A percentile compares a stretch with the other conserved stretches of the same genome.
phyloP scores from a whole-genome alignment of 2,329 filamentous ascomycete species.

The Verruconis gallopava region DNA sequence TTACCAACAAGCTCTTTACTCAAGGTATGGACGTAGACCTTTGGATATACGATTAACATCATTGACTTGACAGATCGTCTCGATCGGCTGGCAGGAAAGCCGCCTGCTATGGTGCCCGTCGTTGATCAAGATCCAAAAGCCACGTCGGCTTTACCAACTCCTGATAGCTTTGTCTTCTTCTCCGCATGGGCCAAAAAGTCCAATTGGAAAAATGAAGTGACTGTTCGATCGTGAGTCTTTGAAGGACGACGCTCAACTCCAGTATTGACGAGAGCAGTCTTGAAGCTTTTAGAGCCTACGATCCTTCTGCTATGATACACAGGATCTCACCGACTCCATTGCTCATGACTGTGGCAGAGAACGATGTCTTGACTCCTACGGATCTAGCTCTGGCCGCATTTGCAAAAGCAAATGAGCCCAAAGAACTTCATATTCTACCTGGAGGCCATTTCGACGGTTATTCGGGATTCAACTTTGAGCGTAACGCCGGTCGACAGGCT shows the following conservation, averaged over 20 bases:
- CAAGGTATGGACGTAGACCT: no score
- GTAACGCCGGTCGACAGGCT: constrained; percentile 20
- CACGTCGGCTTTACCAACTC: constrained; percentile 21
- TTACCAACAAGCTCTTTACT: no score
- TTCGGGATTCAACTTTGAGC: constrained; percentile 17
- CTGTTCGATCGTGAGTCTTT: constrained; percentile 18
- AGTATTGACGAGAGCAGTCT: no score
- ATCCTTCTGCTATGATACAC: constrained; percentile 21
- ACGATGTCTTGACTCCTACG: constrained; percentile 23
- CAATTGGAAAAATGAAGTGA: constrained; percentile 28
- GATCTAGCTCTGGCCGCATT: constrained; percentile 26
- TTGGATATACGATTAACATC: no score
- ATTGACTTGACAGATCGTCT: constrained; percentile 22
- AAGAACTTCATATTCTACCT: constrained; percentile 24
- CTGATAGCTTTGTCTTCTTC: constrained; percentile 25
- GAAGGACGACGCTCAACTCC: neutral
- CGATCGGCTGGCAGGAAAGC: constrained; percentile 21
- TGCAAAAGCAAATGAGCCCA: constrained; percentile 26
- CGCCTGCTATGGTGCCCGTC: constrained; percentile 20
- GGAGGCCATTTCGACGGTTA: constrained; percentile 31
- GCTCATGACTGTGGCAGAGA: constrained; percentile 23
- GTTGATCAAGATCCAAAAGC: constrained; percentile 20
- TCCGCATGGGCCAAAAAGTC: constrained; percentile 20
- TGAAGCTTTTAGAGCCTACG: constrained; percentile 17
- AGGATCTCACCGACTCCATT: constrained; percentile 28